Conservation (phyloP, 495 filamentous ascomycete genomes). For the Penicillium pancosmium region DNA sequence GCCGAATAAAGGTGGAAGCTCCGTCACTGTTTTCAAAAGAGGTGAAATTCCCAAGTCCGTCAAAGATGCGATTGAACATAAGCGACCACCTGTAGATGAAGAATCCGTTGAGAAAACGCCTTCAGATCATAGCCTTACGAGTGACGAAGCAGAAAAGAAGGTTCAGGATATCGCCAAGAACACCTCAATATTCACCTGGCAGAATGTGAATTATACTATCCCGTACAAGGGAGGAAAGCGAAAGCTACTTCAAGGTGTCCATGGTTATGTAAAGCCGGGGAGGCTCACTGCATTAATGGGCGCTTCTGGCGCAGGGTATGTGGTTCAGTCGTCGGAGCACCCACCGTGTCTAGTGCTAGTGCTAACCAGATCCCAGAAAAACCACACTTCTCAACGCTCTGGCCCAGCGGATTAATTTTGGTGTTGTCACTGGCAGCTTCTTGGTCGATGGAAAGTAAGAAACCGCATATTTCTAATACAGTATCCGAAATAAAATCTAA, state of each 20-base stretch:
- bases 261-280: conserved; percentile 72
- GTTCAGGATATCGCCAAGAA: conserved; percentile 57
- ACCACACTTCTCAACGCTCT: conserved; percentile 58
- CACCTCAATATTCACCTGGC: conserved; percentile 74
- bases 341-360: not conserved
- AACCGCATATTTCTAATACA: not conserved
- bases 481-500: conserved; percentile 11
- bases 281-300: conserved; percentile 73
- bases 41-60: conserved; percentile 60
- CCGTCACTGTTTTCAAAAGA: conserved; percentile 69
- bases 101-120: conserved; percentile 44
- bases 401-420: conserved; percentile 58
- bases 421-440: conserved; percentile 53
- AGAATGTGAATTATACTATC: conserved; percentile 75
- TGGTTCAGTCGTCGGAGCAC: not conserved
- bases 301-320: conserved; percentile 63
- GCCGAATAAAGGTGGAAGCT: conserved; percentile 70
- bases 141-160: conserved; percentile 29
- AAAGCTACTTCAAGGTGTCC: conserved; percentile 62
- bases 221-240: conserved; percentile 61
- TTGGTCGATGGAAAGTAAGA: conserved; percentile 55
- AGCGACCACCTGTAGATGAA: conserved; percentile 44
- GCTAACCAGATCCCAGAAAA: conserved; percentile 36
- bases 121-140: conserved; percentile 21
- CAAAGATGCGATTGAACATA: conserved; percentile 42